Percentiles rank a stretch among this genome's conserved stretches.
phyloP scores from a whole-genome alignment of 164 flowering plant species.

The Aristolochia fimbriata region DNA sequence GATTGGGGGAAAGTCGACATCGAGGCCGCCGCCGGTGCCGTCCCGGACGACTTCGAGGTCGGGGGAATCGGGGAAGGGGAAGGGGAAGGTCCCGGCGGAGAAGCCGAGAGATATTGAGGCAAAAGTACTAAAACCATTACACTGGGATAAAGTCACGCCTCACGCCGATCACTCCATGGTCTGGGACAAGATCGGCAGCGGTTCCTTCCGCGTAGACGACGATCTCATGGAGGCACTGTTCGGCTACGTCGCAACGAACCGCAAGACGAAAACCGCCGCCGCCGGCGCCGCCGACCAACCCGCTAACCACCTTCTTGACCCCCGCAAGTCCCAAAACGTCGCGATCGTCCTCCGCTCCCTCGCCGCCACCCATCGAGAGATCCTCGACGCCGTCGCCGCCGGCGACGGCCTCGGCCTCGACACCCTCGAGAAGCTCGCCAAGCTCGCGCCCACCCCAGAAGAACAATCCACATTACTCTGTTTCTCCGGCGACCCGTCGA shows the following conservation, averaged over 20 bases:
- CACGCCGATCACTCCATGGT: constrained; percentile 76
- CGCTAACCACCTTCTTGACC: constrained; percentile 58
- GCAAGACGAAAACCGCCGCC: constrained; percentile 20
- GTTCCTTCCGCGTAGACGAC: constrained; percentile 94
- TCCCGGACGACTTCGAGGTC: constrained; percentile 9
- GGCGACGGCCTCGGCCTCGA: constrained; percentile 41
- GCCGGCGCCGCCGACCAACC: constrained; percentile 1
- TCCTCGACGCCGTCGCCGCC: constrained; percentile 37
- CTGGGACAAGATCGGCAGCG: constrained; percentile 65
- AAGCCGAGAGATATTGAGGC: constrained; percentile 23
- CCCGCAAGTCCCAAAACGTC: constrained; percentile 56
- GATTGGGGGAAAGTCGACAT: constrained; percentile 8
- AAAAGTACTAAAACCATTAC: constrained; percentile 72
- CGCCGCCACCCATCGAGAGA: constrained; percentile 34
- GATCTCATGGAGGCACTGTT: constrained; percentile 93
- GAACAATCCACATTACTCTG: constrained; percentile 32
- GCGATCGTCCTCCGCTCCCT: constrained; percentile 53
- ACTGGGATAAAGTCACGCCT: constrained; percentile 76
- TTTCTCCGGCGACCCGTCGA: constrained; percentile 34
- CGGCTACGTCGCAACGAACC: constrained; percentile 55
- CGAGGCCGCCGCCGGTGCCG: constrained; percentile 29
- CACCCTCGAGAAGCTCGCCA: constrained; percentile 46
- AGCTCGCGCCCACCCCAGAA: constrained; percentile 46
- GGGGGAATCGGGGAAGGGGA: constrained; percentile 1
- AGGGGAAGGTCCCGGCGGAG: background rate